Evolutionary conservation across 495 filamentous ascomycete genomes (phyloP), one percentile per base, ranked within the genome.

Genomic region (Daldinia loculata): DNA sequence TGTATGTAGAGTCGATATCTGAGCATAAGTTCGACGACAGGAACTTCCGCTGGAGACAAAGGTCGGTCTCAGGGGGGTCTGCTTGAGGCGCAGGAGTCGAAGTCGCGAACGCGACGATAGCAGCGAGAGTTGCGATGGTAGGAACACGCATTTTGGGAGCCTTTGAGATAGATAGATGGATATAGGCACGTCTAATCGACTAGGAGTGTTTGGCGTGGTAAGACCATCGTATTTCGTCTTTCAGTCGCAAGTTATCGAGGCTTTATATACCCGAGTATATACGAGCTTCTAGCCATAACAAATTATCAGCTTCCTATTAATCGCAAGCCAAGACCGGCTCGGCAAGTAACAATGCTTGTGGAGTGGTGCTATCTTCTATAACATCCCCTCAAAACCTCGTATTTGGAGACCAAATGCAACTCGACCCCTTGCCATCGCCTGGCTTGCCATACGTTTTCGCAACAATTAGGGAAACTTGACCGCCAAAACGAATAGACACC

Each of bases 41-140:
- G 61, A 73, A 73, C 17, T 66, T 66, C 0, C 52, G 36, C 52
- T 73, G 70, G 9, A 73, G 62, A 22, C 70, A 73, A 27, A 73
- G 61, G 38, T 73, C 70, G 2, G 30, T 24, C 41, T 73, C 66
- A 4, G 43, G 43, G 22, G 65, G 60, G 11, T 69, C 56, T 22
- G 7, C 60, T 30, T 69, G 64, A 45, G 70, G 64, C 6, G 32
- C 36, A 15, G 43, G 43, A 48, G 43, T 24, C n/a, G 70, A 61
- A 9, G 15, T 57, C 14, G 70, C 56, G 14, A 68, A n/a, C 1
- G 61, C 43, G 15, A 69, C 11, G 29, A 70, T n/a, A n/a, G 66
- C 41, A 19, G 66, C 52, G 19, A 69, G 57, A 56, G 52, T 30
- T 26, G 58, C 34, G 58, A 70, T 39, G 8, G 48, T 70, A 32